Conservation (phyloP, 306 rosid genomes). For the Corylus avellana region DNA sequence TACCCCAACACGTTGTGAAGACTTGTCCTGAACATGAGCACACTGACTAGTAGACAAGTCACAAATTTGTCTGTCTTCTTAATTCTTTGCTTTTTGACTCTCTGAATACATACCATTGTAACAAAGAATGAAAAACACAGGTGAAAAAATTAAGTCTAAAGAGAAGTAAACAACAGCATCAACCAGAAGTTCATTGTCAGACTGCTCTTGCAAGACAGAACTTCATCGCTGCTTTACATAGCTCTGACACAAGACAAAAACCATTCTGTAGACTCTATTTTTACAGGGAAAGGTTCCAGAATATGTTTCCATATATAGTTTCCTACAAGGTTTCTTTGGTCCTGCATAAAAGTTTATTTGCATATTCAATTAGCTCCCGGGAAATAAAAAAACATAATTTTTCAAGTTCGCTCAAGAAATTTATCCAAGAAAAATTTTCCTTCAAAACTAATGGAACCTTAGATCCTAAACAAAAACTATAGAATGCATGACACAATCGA, state of each 20-base stretch:
- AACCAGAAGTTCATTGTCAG: neutral
- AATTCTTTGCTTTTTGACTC: neutral
- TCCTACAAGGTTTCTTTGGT: neutral
- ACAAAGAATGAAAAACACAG: neutral
- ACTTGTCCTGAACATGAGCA: neutral
- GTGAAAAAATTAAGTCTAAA: neutral
- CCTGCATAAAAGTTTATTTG: neutral
- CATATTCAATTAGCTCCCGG: neutral
- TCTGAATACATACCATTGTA: neutral
- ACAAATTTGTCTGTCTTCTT: neutral
- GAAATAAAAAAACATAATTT: too few species aligned
- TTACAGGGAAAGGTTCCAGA: neutral
- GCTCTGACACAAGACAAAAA: neutral
- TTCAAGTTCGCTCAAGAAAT: neutral
- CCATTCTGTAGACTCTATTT: neutral
- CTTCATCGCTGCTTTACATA: neutral
- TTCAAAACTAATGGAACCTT: neutral
- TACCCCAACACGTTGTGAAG: neutral
- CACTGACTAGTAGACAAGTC: neutral
- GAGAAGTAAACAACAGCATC: neutral
- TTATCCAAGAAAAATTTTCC: neutral
- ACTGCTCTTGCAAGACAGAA: neutral
- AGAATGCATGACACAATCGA: neutral
- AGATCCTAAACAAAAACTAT: neutral
- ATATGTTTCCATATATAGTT: neutral